Conservation (phyloP, 106 monocot genomes). For the Allium fistulosum region DNA sequence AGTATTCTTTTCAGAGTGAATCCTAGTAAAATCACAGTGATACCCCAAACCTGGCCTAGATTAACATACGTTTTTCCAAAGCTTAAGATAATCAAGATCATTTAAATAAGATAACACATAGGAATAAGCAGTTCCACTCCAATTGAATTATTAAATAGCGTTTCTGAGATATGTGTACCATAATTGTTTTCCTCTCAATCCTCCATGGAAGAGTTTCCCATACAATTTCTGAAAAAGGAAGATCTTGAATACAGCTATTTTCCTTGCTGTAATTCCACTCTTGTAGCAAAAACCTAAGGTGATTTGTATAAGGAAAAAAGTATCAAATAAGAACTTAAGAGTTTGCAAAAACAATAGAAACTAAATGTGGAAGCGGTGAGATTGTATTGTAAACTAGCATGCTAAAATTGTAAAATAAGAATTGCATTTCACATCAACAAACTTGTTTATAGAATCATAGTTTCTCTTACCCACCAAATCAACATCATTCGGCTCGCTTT, state of each 20-base stretch:
- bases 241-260: conserved; percentile 1
- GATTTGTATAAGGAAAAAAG: neutral
- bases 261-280: conserved; percentile 14
- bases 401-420: neutral
- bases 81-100: neutral
- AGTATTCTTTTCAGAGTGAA: too few relatives aligned
- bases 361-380: neutral
- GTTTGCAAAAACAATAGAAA: neutral
- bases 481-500: too few relatives aligned
- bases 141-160: too few relatives aligned
- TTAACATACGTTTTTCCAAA: neutral
- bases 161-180: conserved; percentile 12
- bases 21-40: too few relatives aligned
- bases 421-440: too few relatives aligned
- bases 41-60: too few relatives aligned
- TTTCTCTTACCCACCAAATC: too few relatives aligned
- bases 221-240: conserved; percentile 13
- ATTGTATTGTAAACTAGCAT: neutral
- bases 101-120: too few relatives aligned
- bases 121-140: too few relatives aligned
- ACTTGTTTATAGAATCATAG: too few relatives aligned
- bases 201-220: conserved; percentile 9
- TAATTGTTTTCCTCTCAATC: conserved; percentile 18
- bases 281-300: neutral
- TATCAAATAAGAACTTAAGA: neutral